A percentile compares a stretch with the other conserved stretches of the same genome.
phyloP scores from a whole-genome alignment of 2,329 filamentous ascomycete genomes.

The Colletotrichum lupini region DNA sequence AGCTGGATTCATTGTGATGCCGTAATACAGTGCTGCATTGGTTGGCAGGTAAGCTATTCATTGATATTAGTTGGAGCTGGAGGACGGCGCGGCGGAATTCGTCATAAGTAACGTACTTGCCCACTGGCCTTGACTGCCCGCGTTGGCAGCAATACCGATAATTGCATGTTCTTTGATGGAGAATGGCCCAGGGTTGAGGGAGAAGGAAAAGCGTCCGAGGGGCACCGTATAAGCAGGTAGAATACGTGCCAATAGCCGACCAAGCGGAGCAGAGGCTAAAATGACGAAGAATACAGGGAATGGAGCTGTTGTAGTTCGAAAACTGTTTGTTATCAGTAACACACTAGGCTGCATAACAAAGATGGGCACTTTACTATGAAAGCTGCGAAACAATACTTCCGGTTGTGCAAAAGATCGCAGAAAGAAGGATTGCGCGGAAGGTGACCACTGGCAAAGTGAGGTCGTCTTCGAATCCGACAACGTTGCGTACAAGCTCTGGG shows the following conservation, averaged over 20 bases:
- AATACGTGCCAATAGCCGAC: constrained; percentile 61
- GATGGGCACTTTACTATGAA: constrained; percentile 10
- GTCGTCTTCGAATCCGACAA: constrained; percentile 69
- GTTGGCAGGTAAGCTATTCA: constrained; percentile 25
- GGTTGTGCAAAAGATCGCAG: constrained; percentile 37
- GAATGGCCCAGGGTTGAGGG: constrained; percentile 66
- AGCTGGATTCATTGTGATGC: constrained; percentile 60
- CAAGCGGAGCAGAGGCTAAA: constrained; percentile 66
- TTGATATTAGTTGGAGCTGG: background rate
- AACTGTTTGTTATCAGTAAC: constrained; percentile 59
- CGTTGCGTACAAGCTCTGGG: constrained; percentile 56
- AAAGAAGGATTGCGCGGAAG: constrained; percentile 70
- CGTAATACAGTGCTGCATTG: constrained; percentile 68
- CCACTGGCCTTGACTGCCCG: constrained; percentile 32
- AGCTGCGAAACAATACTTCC: constrained; percentile 25
- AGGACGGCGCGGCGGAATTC: rapidly evolving
- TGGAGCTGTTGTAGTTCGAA: constrained; percentile 65
- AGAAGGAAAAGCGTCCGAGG: constrained; percentile 60
- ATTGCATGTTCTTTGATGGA: constrained; percentile 69
- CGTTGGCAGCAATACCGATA: constrained; percentile 62
- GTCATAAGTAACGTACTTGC: constrained; percentile 2
- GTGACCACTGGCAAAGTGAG: constrained; percentile 66
- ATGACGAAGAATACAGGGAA: constrained; percentile 73
- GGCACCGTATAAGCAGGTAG: constrained; percentile 61
- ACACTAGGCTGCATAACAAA: rapidly evolving